These are phyloP conservation scores for Thecaphora frezii DNA, from an alignment of 1,284 basidiomycete species.

Conservation along the genomic window DNA sequence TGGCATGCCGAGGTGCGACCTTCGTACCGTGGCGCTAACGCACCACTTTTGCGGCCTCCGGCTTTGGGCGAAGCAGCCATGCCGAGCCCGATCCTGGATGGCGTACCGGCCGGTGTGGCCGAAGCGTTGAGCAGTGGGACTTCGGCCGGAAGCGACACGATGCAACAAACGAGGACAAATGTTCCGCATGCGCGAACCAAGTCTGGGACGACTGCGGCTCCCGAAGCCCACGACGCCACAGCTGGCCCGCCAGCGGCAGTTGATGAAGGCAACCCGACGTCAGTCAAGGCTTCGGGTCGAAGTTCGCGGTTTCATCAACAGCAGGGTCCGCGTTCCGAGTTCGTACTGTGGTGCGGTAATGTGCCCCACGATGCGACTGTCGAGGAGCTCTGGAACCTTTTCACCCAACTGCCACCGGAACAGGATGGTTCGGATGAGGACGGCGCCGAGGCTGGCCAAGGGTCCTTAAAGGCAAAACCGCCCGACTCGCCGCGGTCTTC, in stretches of 20 bases:
- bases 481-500: neutral
- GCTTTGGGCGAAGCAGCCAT: too few species aligned
- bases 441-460: neutral
- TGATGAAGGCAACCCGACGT: neutral
- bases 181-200: too few species aligned
- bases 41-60: too few species aligned
- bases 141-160: too few species aligned
- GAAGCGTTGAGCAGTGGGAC: too few species aligned
- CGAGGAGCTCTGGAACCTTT: constrained; percentile 85
- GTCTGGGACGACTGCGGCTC: neutral
- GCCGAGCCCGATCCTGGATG: too few species aligned
- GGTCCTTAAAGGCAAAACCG: neutral
- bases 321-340: constrained; percentile 72
- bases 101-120: too few species aligned
- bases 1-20: too few species aligned
- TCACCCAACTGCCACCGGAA: constrained; percentile 60
- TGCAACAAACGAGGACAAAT: too few species aligned
- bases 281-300: constrained; percentile 12
- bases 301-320: constrained; percentile 30
- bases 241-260: neutral
- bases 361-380: constrained; percentile 78
- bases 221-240: neutral
- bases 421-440: constrained; percentile 1
- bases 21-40: too few species aligned
- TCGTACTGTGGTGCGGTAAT: constrained; percentile 95